Evolutionary conservation across 306 rosid species (phyloP), one percentile per base, ranked within the genome.

Genomic region (Trifolium fragiferum): DNA sequence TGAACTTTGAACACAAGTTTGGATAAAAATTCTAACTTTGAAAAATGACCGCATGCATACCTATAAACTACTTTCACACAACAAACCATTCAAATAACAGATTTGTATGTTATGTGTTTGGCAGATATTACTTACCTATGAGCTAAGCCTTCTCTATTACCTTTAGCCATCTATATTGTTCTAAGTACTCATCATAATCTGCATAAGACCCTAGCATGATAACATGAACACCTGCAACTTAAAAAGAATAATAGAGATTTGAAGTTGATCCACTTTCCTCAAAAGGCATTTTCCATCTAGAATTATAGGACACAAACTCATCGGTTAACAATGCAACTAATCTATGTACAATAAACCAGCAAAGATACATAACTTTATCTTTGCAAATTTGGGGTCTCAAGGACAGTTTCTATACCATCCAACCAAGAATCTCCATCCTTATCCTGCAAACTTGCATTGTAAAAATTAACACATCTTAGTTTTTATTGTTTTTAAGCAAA

Each of bases 131-230:
- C 85, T 46, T 88, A 90, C 97, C 58, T 83, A 68, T 79, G 86
- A 49, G 99, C 97, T 86, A 92, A 88, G 50, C 97, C 97, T 90
- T 94, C 99, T 79, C 86, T 84, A 68, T 94, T 94, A 91, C 98
- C 96, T 90, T 82, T 76, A 94, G 81, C 97, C 99, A 94, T 73
- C 77, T 84, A 78, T 88, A 92, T 80, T 94, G 99, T 46, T 87
- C 89, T 13, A 96, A 94, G 73, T 81, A 76, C 59, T 73, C 82
- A 40, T 86, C 93, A 75, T 83, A 86, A 72, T 90, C 96, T n/a
- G 89, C 80, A 68, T 94, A 90, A 20, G 99, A 94, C 64, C 97
- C 96, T 44, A 94, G 95, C 99, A 94, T 94, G 75, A 90, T 77
- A 23, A 87, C 57, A 60, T 92, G 99, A 64, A 70, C 82, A 18